Evolutionary conservation across 2,329 filamentous ascomycete genomes (phyloP), one percentile per base, ranked within the genome.

Genomic region (Curvularia spicifera): DNA sequence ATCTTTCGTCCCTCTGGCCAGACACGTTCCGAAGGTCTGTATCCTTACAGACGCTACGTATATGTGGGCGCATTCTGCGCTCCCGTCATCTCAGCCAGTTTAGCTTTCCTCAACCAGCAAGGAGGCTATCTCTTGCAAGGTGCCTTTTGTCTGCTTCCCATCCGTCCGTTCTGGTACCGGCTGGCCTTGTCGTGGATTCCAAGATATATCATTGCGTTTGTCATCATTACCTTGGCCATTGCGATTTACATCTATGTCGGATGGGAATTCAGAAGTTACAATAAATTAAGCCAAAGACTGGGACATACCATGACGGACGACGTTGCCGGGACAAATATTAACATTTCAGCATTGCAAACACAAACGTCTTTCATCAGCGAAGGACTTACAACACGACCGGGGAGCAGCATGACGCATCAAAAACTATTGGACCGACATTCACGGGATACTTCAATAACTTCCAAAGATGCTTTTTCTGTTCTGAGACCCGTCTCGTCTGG

Each of bases 121-220:
- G 70, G 74, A 1, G 86, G 82, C 2, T 92, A 89, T 68, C 78
- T 84, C 44, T 85, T 87, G 22, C 83, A 85, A 48, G 88, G 87
- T 1, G 84, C 87, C 20, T 89, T 87, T 66, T 94, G 91, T 73
- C 89, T 88, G 61, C 79, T 93, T 2, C 89, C 90, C 0, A 79
- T 85, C 15, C 80, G 84, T 3, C 87, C 89, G 0, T 82, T 83
- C 59, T 93, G 90, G 91, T 88, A 89, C 61, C 82, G 87, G 43
- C 78, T 89, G 15, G 86, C 84, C 0, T 79, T 93, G 2, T 84
- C 85, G 56, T 94, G 91, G 90, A 82, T 90, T 7, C 91, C 90
- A 35, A 83, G 90, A 49, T 92, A 92, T 63, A 64, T 90, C 35
- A 87, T 92, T 51, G 85, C 90, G 63, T 69, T 83, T 8, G 78